These are phyloP conservation scores for Oryza coarctata DNA, from an alignment of 176 grass and related monocot species.

Conservation along the genomic window DNA sequence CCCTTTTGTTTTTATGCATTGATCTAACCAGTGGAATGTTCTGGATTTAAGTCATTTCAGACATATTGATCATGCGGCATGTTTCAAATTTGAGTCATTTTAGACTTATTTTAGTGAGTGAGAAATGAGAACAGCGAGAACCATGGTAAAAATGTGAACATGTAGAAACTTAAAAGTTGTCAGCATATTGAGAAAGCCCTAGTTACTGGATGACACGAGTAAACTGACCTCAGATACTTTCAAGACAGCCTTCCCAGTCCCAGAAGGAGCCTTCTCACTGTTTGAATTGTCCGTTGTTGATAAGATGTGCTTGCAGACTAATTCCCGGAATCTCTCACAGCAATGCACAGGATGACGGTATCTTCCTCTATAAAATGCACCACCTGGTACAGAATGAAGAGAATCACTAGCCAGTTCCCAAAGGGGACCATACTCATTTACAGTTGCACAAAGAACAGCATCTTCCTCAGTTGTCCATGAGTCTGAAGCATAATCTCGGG, in stretches of 20 bases:
- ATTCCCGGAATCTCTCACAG: constrained; percentile 92
- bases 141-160: neutral
- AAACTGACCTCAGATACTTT: constrained; percentile 83
- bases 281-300: constrained; percentile 67
- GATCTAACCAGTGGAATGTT: neutral
- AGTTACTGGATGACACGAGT: constrained; percentile 10
- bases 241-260: constrained; percentile 82
- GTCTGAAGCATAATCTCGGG: constrained; percentile 68
- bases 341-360: constrained; percentile 91
- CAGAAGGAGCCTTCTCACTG: constrained; percentile 73
- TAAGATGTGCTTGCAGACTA: constrained; percentile 89
- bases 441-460: constrained; percentile 74
- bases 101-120: constrained; percentile 10
- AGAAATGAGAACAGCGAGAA: constrained; percentile 12
- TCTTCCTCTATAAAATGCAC: constrained; percentile 69
- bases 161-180: neutral
- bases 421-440: constrained; percentile 80
- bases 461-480: constrained; percentile 86
- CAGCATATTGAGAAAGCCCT: constrained; percentile 19
- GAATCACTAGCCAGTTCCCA: constrained; percentile 86
- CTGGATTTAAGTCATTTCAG: neutral
- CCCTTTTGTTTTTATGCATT: constrained; percentile 1
- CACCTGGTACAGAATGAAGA: constrained; percentile 60
- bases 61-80: neutral
- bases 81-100: constrained; percentile 3